phyloP scores from a whole-genome alignment of 257 asterid species.

The Fraxinus pennsylvanica region DNA sequence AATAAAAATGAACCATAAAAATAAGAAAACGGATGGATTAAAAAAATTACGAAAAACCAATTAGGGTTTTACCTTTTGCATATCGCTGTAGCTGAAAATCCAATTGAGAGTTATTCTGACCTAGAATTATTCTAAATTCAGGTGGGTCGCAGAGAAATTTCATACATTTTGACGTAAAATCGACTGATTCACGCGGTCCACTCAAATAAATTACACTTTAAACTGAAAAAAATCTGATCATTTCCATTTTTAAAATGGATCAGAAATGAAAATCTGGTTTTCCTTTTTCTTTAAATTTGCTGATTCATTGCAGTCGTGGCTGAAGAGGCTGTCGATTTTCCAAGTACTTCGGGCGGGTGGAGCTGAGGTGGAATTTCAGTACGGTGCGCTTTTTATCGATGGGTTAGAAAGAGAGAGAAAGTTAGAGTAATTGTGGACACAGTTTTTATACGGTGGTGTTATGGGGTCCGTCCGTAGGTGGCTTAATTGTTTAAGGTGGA shows the following conservation, averaged over 20 bases:
- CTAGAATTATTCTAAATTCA: conserved; percentile 23
- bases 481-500: not conserved
- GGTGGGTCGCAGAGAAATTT: conserved; percentile 18
- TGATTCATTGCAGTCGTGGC: conserved; percentile 19
- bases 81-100: conserved; percentile 28
- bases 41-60: not conserved
- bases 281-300: not conserved
- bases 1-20: not conserved
- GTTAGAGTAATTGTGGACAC: not conserved
- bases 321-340: conserved; percentile 11
- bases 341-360: conserved; percentile 6
- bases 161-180: conserved; percentile 30
- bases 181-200: conserved; percentile 17
- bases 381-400: conserved; percentile 33
- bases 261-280: conserved; percentile 7
- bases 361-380: conserved; percentile 44
- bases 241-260: conserved; percentile 24
- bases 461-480: not conserved
- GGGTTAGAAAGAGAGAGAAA: conserved; percentile 19
- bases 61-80: conserved; percentile 50
- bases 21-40: not conserved
- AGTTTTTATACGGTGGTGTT: not conserved
- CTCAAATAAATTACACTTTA: conserved; percentile 3
- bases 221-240: conserved; percentile 13
- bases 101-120: conserved; percentile 19